phyloP scores from a whole-genome alignment of 78 protist species.

The Emiliania huxleyi region DNA sequence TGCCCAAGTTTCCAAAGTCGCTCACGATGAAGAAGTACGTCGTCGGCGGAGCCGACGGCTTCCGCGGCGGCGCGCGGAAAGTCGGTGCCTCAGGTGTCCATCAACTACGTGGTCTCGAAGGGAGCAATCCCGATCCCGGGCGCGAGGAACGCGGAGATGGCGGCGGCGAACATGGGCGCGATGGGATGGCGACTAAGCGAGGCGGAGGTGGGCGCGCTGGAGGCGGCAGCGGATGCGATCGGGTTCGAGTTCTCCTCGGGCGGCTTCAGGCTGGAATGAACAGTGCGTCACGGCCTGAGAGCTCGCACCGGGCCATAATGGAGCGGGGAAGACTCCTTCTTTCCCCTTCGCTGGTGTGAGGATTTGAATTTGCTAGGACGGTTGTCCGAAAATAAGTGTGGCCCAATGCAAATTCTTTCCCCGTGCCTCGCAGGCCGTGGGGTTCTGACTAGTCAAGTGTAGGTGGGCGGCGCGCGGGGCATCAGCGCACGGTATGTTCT shows the following conservation, averaged over 20 bases:
- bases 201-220: not conserved
- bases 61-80: not conserved
- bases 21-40: not conserved
- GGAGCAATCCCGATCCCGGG: conserved; percentile 14
- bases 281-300: no score
- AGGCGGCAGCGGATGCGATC: not conserved
- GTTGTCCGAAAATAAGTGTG: no score
- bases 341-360: no score
- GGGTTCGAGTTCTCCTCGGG: not conserved
- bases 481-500: no score
- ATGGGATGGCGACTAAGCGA: not conserved
- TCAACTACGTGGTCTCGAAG: not conserved
- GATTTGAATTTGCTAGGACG: no score
- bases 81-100: not conserved
- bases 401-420: no score
- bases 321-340: no score
- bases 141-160: not conserved
- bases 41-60: not conserved
- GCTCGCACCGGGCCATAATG: no score
- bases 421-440: no score
- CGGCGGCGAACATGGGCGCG: not conserved
- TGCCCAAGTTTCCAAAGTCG: not conserved
- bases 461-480: no score
- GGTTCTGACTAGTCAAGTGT: no score
- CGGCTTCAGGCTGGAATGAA: not conserved